Percentiles rank a stretch among this genome's conserved stretches.
Conservation (phyloP, 192 early-diverging fungal species). For the Coemansia sp. region DNA sequence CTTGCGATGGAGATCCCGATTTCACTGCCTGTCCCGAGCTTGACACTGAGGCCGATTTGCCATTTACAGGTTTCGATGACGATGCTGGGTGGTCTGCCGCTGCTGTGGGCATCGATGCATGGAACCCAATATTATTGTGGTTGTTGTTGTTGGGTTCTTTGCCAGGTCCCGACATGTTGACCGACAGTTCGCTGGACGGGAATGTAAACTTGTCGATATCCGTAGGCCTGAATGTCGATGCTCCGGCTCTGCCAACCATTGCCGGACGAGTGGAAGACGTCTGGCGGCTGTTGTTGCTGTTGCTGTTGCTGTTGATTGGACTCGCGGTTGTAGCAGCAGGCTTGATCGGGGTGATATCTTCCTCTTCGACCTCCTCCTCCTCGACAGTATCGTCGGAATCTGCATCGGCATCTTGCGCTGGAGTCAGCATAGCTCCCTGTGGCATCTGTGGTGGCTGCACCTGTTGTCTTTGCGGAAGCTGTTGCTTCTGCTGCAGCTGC, state of each 20-base stretch:
- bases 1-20: background rate
- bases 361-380: conserved; percentile 32
- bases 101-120: conserved; percentile 9
- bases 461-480: too few species aligned
- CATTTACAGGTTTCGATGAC: background rate
- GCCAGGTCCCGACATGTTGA: conserved; percentile 31
- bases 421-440: too few species aligned
- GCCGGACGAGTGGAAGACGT: conserved; percentile 3
- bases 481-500: too few species aligned
- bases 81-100: background rate
- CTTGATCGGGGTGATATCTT: background rate
- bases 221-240: conserved; percentile 43
- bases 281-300: too few species aligned
- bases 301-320: background rate
- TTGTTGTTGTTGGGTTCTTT: background rate
- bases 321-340: background rate
- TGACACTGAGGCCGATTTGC: background rate
- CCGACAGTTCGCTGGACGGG: conserved; percentile 31
- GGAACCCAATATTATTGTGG: background rate
- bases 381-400: conserved; percentile 12
- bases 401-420: background rate
- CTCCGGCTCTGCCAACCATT: conserved; percentile 32
- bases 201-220: conserved; percentile 53
- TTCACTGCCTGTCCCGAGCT: background rate
- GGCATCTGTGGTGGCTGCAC: too few species aligned